Evolutionary conservation across 1,284 basidiomycete genomes (phyloP).

Genomic region (Puccinia coronata): DNA sequence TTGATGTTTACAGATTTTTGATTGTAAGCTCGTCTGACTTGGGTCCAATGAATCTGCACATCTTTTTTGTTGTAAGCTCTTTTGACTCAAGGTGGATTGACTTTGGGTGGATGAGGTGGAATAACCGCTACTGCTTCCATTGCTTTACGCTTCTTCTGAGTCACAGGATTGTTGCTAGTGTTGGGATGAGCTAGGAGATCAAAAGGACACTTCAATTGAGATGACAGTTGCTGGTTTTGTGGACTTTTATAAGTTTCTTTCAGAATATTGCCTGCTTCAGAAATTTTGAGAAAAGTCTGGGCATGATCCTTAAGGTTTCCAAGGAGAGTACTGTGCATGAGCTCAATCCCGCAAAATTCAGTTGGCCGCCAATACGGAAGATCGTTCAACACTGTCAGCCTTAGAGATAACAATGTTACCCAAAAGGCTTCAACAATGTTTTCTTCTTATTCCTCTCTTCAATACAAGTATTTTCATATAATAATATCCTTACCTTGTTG

Average conservation of each 20-base stretch:
- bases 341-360: slow-evolving; percentile 10
- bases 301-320: slow-evolving; percentile 12
- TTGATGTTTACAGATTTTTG: not conserved
- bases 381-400: too few relatives aligned
- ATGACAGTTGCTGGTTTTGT: slow-evolving; percentile 4
- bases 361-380: slow-evolving; percentile 24
- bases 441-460: too few relatives aligned
- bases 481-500: too few relatives aligned
- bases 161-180: not conserved
- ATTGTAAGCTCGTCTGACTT: not conserved
- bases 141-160: too few relatives aligned
- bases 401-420: too few relatives aligned
- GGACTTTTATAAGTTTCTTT: not conserved
- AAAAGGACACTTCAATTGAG: not conserved
- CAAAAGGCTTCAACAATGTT: too few relatives aligned
- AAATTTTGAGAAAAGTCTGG: not conserved
- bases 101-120: too few relatives aligned
- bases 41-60: too few relatives aligned
- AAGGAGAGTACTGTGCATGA: slow-evolving; percentile 3
- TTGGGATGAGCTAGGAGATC: not conserved
- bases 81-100: too few relatives aligned
- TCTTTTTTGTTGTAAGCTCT: too few relatives aligned
- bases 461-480: too few relatives aligned
- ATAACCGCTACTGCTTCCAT: too few relatives aligned
- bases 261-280: not conserved